These are phyloP conservation scores for Rhizophlyctis rosea DNA, from an alignment of 192 early-diverging fungal species.

Conservation along the genomic window DNA sequence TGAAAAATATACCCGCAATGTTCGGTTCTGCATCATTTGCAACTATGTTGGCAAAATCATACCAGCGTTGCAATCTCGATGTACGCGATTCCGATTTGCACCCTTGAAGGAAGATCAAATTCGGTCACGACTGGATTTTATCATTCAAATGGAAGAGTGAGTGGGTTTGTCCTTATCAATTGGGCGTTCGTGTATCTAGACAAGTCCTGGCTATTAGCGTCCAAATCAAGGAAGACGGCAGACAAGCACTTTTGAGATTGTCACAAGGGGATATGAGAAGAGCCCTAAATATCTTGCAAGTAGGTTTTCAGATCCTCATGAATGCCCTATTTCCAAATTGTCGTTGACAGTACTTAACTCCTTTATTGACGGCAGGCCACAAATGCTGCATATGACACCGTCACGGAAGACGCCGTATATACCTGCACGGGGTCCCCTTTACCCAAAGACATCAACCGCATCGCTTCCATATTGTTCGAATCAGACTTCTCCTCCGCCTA, in stretches of 20 bases:
- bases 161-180: not conserved
- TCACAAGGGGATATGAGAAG: slow-evolving; percentile 97
- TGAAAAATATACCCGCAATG: slow-evolving; percentile 97
- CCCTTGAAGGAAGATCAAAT: slow-evolving; percentile 81
- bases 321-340: not conserved
- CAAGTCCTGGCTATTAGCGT: slow-evolving; percentile 42
- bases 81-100: slow-evolving; percentile 93
- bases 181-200: not conserved
- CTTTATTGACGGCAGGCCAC: slow-evolving; percentile 48
- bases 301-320: slow-evolving; percentile 9
- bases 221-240: slow-evolving; percentile 76
- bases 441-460: slow-evolving; percentile 77
- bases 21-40: slow-evolving; percentile 98
- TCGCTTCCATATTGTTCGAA: slow-evolving; percentile 72
- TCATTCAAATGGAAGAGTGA: slow-evolving; percentile 30
- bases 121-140: slow-evolving; percentile 60
- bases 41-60: slow-evolving; percentile 98
- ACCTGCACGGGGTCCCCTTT: slow-evolving; percentile 89
- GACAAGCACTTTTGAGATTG: slow-evolving; percentile 74
- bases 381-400: slow-evolving; percentile 75
- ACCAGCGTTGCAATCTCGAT: slow-evolving; percentile 97
- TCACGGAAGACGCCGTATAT: slow-evolving; percentile 83
- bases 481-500: slow-evolving; percentile 79
- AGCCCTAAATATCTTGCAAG: slow-evolving; percentile 92
- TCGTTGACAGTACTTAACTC: not conserved